phyloP scores from a whole-genome alignment of 768 basidiomycete genomes.

The Pluteus cervinus region DNA sequence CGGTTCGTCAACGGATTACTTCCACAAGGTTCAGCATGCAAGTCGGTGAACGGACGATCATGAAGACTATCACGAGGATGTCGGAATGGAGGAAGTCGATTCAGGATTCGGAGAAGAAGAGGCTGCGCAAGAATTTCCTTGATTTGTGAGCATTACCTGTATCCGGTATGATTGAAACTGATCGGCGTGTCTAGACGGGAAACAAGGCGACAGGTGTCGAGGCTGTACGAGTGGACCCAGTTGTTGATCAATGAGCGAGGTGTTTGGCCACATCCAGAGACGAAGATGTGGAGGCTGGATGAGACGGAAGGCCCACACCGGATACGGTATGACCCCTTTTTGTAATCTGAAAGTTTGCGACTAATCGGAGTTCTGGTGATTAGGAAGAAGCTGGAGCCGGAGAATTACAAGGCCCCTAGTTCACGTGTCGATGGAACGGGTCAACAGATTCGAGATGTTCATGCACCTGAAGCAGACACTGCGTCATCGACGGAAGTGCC shows the following conservation, averaged over 20 bases:
- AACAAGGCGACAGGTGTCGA: constrained; percentile 60
- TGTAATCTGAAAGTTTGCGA: background rate
- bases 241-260: constrained; percentile 72
- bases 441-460: constrained; percentile 42
- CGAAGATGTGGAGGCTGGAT: constrained; percentile 69
- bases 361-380: background rate
- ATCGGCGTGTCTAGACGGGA: constrained; percentile 52
- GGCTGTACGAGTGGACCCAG: constrained; percentile 54
- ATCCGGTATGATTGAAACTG: background rate
- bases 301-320: constrained; percentile 91
- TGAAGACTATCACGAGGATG: constrained; percentile 58
- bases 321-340: constrained; percentile 50
- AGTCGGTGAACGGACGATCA: constrained; percentile 54
- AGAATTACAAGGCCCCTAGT: constrained; percentile 40
- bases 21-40: constrained; percentile 59
- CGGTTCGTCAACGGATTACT: constrained; percentile 44
- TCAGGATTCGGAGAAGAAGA: constrained; percentile 61
- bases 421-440: constrained; percentile 40
- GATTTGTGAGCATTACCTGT: constrained; percentile 50
- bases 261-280: constrained; percentile 62
- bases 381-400: constrained; percentile 76
- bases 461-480: constrained; percentile 44
- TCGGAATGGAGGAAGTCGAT: constrained; percentile 72
- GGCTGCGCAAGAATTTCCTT: constrained; percentile 62
- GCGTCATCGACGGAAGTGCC: constrained; percentile 57